Base-by-base conservation (phyloP, 805 yeast species). In the Naumovozyma dairenensis region DNA sequence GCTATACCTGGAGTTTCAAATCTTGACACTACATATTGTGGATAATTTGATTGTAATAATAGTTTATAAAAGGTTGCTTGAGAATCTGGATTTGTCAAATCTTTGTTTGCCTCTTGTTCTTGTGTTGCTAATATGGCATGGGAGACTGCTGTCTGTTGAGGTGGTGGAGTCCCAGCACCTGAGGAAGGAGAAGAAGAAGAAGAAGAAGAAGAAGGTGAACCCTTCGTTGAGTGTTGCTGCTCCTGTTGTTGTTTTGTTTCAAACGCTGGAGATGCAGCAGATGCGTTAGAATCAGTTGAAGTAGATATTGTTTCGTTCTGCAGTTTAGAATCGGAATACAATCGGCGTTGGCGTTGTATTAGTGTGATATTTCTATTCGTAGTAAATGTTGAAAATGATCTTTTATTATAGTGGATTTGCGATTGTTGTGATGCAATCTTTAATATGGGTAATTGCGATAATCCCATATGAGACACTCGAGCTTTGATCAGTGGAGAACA, bases 1-100 rank as follows among this genome's bases (percentile, higher is more conserved):
- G 94, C 92, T 35, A 92, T 83, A n/a, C 95, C 95, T 0, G 92
- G 81, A 6, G 93, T 81, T 57, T 93, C 97, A 55, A 73, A 93
- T 39, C 99, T 72, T 37, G 92, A 80, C n/a, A 89, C 85, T 5
- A 92, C 95, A 35, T 89, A 79, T 49, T 86, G 94, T n/a, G 98
- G 97, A 54, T 85, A 92, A 60, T 83, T 82, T 35, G 89, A 71
- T 37, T 72, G 72, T 43, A 92, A 58, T 31, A 92, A 65, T 10
- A 75, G 67, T 41, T 72, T 71, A 63, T 92, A 92, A 50, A 92
- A 89, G 36, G 74, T 78, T 2, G 93, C 87, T 61, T 92, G 99
- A 5, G 72, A 65, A 4, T 54, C 61, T 1, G 96, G 71, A 56
- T 83, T 80, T 31, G 66, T 59, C 29, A 83, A 59, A 36, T 81